Evolutionary conservation across 768 basidiomycete species (phyloP), one percentile per base, ranked within the genome.

Genomic region (Russula lepida): DNA sequence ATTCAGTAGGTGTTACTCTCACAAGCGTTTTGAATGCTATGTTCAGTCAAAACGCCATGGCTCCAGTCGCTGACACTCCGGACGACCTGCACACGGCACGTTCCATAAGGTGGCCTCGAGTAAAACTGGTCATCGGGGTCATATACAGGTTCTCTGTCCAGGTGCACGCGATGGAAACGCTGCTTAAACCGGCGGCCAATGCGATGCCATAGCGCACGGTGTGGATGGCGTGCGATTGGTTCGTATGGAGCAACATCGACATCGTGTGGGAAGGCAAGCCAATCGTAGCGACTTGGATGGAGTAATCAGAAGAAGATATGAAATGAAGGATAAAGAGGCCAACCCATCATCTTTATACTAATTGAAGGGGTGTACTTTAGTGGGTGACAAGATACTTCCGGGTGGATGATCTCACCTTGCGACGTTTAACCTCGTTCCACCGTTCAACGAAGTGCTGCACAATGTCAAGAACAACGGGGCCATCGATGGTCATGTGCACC

Each of bases 11-110:
- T 49, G 5, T 35, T 51, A 7, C 2, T 81, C 88, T 71, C 68
- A 91, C 90, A 93, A 50, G 95, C 95, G 67, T 92, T 88, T 74
- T 97, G 95, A 62, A 98, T 92, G 72, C 90, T 93, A 60, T 84
- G 82, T 72, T 98, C 95, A 4, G 83, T 87, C 65, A 95, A 77
- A 37, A 94, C 89, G 2, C 95, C 95, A 67, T 93, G 91, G 68
- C 86, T 89, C 95, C 95, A 99, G 73, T 98, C 95, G 1, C 80
- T 84, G 23, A 94, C 89, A 63, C 88, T 91, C 56, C 95, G 82
- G 46, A 92, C 80, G 17, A 81, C 92, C 76, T 98, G 92, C 19
- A 92, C 86, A 35, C 76, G 76, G 68, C 86, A 87, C 8, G 77
- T 78, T 2, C 81, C 81, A 32, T 79, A 75, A 27, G 78, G 79